phyloP scores from a whole-genome alignment of 2,329 filamentous ascomycete genomes.

The Teratosphaeria epicoccoides region DNA sequence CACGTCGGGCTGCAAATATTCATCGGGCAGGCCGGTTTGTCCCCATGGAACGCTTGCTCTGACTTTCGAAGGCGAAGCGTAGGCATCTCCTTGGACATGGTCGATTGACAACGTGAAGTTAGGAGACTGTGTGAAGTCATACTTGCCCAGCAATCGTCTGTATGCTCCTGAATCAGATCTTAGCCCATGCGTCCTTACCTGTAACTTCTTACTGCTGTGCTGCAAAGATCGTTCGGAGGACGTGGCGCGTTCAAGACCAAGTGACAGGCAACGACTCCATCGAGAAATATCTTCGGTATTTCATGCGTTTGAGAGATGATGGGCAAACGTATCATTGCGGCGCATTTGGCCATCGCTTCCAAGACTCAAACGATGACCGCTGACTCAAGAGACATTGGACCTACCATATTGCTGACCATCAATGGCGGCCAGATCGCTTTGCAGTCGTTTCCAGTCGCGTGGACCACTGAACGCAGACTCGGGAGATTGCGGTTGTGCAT shows the following conservation, averaged over 20 bases:
- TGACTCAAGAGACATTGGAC: no score
- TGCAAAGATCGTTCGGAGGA: background rate
- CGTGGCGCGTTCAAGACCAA: no score
- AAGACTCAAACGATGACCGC: no score
- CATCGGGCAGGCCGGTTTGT: conserved; percentile 20
- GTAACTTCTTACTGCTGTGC: background rate
- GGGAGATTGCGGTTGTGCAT: conserved; percentile 3
- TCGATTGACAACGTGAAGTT: conserved; percentile 23
- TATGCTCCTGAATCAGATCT: conserved; percentile 19
- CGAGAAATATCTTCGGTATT: no score
- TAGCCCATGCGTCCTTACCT: background rate
- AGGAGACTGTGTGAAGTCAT: conserved; percentile 12
- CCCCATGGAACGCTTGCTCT: conserved; percentile 20
- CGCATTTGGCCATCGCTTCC: no score
- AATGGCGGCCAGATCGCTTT: conserved; percentile 15
- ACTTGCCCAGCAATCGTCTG: conserved; percentile 22
- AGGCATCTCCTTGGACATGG: conserved; percentile 26
- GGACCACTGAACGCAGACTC: background rate
- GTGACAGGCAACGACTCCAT: no score
- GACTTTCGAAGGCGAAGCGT: conserved; percentile 25
- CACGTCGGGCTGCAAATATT: conserved; percentile 18
- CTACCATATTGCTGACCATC: conserved; percentile 24
- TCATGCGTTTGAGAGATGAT: background rate
- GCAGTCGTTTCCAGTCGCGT: conserved; percentile 16
- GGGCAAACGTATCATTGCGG: no score